Evolutionary conservation across 1,139 yeast species (phyloP).

Genomic region (Citeromyces hawaiiensis): DNA sequence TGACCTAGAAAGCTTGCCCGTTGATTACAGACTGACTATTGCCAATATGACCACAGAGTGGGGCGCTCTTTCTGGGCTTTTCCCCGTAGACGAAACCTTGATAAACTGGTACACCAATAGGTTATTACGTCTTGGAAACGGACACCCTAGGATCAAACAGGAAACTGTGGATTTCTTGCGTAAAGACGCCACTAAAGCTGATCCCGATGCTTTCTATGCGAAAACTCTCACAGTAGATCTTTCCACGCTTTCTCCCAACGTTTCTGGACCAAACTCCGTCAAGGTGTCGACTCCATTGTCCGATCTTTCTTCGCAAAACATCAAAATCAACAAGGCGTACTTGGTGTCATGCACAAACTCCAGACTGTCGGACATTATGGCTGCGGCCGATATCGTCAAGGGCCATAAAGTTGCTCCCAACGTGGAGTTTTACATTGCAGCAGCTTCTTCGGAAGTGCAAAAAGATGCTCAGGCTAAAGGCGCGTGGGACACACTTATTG

Average conservation of each 20-base stretch:
- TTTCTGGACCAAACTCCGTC: slow-evolving; percentile 96
- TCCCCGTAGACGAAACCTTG: slow-evolving; percentile 79
- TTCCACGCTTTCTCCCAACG: slow-evolving; percentile 74
- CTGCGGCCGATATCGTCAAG: slow-evolving; percentile 80
- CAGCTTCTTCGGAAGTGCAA: slow-evolving; percentile 91
- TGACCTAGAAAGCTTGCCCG: slow-evolving; percentile 57
- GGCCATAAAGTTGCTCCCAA: slow-evolving; percentile 77
- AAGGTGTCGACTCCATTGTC: slow-evolving; percentile 73
- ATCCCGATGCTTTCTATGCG: slow-evolving; percentile 72
- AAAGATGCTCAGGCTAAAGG: slow-evolving; percentile 82
- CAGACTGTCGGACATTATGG: slow-evolving; percentile 80
- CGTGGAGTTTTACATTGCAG: slow-evolving; percentile 93
- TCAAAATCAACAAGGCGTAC: slow-evolving; percentile 85
- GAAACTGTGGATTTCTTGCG: slow-evolving; percentile 38
- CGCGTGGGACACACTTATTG: slow-evolving; percentile 81
- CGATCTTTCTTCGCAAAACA: slow-evolving; percentile 57
- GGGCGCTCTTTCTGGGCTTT: slow-evolving; percentile 96
- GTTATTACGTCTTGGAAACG: slow-evolving; percentile 48
- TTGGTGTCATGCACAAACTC: slow-evolving; percentile 97
- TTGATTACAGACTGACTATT: slow-evolving; percentile 88
- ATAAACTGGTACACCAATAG: slow-evolving; percentile 69
- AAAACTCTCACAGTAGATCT: slow-evolving; percentile 77
- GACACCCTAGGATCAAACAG: slow-evolving; percentile 71
- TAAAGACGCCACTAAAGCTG: slow-evolving; percentile 36
- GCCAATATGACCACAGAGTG: slow-evolving; percentile 99